These are phyloP conservation scores for maize (Zea mays) DNA, from an alignment of 176 grass and related monocot species.

Conservation along the genomic window Zm-B73-REFERENCE-NAM-5.0 NC_050096.1:228466001-228466500, in stretches of 20 bases:
- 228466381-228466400: conserved; percentile 15
- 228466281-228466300: conserved; percentile 71
- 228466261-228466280: conserved; percentile 98
- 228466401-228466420: not conserved
- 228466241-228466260: conserved; percentile 99
- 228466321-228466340: conserved; percentile 99
- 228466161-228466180: not conserved
- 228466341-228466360: conserved; percentile 39
- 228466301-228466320: conserved; percentile 80
- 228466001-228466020: conserved; percentile 17
- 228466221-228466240: conserved; percentile 94
- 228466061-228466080: conserved; percentile 43
- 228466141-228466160: not conserved
- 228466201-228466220: conserved; percentile 10
- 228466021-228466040: conserved; percentile 1
- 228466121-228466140: conserved; percentile 34
- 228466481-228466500: conserved; percentile 64
- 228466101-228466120: conserved; percentile 95
- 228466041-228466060: conserved; percentile 21
- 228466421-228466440: conserved; percentile 9
- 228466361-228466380: conserved; percentile 6
- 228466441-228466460: conserved; percentile 24
- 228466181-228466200: conserved; percentile 1
- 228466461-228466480: conserved; percentile 29
- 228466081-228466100: conserved; percentile 88